phyloP scores from a whole-genome alignment of 148 eudicot genomes.

The Vaccinium darrowii region DNA sequence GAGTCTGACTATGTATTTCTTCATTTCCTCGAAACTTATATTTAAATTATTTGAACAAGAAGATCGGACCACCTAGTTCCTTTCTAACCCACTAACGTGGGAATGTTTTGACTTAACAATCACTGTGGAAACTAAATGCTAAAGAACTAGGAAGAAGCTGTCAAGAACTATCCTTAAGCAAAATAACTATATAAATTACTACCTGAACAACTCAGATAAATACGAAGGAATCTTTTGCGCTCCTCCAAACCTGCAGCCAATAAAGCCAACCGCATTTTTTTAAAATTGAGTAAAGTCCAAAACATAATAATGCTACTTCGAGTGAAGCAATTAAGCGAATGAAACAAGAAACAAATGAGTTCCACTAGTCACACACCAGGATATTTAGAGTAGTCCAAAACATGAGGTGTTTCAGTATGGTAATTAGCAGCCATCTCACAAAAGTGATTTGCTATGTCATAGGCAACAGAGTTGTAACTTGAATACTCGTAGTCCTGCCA shows the following conservation, averaged over 20 bases:
- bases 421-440: conserved; percentile 98
- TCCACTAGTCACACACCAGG: conserved; percentile 54
- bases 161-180: background rate
- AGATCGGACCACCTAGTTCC: background rate
- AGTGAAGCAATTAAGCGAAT: conserved; percentile 4
- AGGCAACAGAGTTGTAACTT: conserved; percentile 76
- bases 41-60: background rate
- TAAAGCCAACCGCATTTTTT: background rate
- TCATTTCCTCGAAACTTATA: background rate
- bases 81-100: background rate
- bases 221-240: conserved; percentile 61
- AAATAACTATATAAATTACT: background rate
- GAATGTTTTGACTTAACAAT: background rate
- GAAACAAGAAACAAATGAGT: conserved; percentile 1
- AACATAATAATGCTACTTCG: background rate
- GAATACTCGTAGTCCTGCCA: conserved; percentile 86
- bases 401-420: conserved; percentile 91
- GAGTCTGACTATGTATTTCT: background rate
- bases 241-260: conserved; percentile 61
- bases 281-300: background rate
- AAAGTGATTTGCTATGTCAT: conserved; percentile 90
- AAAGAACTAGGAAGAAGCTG: background rate
- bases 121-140: background rate
- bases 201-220: conserved; percentile 76
- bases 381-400: conserved; percentile 74